Base-by-base conservation (phyloP, 805 yeast species). In the Ogataea salicorniae region DNA sequence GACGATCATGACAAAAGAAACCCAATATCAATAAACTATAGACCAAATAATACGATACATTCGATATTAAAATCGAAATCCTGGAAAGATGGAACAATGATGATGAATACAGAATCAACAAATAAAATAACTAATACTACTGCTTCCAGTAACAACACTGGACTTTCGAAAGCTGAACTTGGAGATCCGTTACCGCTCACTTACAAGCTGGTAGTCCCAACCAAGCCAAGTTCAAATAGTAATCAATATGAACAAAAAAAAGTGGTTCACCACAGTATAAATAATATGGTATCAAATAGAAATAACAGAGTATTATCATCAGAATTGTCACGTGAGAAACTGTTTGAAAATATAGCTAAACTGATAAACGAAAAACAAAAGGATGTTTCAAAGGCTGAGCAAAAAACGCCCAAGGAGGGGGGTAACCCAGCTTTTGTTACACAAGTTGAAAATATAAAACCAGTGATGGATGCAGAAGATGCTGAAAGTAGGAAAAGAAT, bases 111-210 rank as follows among this genome's bases (percentile, higher is more conserved):
- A 34, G 36, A 13, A 15, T 15, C 36, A 15, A 34, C 36, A 7
- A 34, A 15, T 15, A 34, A 15, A 7, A 34, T n/a, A 15, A 34
- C 36, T 14, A 34, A 11, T 2, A 34, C 36, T 34, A n/a, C 36
- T 15, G 17, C n/a, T 34, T 8, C 17, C 17, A 15, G 11, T 15
- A 34, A 14, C 36, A 34, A 15, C n/a, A 15, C 22, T 36, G 31
- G 31, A 3, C 9, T 26, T 26, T 26, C 42, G 3, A 48, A 46
- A 29, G 42, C 49, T 5, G 57, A 55, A 16, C 45, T 60, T 23
- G 66, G 66, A 3, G 51, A 53, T 37, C 66, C 66, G 2, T 44
- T 62, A 26, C 66, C 66, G 5, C 46, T 62, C 33, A 46, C 49
- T 3, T 62, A 62, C 37, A 17, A 47, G 13, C 23, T 42, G 37